Evolutionary conservation across 768 basidiomycete genomes (phyloP), one percentile per base, ranked within the genome.

Genomic region (Tricholoma furcatifolium): DNA sequence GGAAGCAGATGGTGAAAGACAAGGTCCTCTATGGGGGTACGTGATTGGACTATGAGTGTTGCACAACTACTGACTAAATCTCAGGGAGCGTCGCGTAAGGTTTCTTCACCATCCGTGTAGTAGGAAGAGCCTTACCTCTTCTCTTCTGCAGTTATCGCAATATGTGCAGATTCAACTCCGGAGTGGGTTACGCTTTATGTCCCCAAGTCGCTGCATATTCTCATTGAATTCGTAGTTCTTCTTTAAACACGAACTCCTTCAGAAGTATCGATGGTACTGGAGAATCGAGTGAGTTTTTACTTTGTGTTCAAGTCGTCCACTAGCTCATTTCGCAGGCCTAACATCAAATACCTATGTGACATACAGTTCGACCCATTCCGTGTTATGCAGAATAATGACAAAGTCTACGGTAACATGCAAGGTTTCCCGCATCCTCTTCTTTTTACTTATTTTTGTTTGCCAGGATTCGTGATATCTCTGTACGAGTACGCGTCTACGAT

Each of bases 401-500:
- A 87, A 64, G 73, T 82, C 0, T 93, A 93, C 63, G 84, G 79
- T 1, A 93, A 90, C 69, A 90, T 87, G 0, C 27, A 27, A 27
- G 7, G 7, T 4, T 27, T 7, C 27, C 27, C 7, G 7, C 27
- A 27, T 27, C 7, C 27, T 7, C 7, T 27, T 27, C 27, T 27
- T 3, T 27, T 27, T 4, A 3, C 7, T 27, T 4, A 4, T 27
- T 27, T 7, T 27, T 7, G 27, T 27, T 27, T 7, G 7, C 7
- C 27, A 27, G 27, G 27, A 27, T 27, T 27, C 7, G 27, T 27
- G 27, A 79, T 93, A 17, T 79, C 85, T 0, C 74, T 92, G 47
- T 84, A 81, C 56, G 91, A 95, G 65, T 91, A 83, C 62, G 78
- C 79, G 38, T 78, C 81, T 44, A 95, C 92, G 1, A 88, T 95